Conservation (phyloP, 768 basidiomycete genomes). For the Psilocybe cubensis region DNA sequence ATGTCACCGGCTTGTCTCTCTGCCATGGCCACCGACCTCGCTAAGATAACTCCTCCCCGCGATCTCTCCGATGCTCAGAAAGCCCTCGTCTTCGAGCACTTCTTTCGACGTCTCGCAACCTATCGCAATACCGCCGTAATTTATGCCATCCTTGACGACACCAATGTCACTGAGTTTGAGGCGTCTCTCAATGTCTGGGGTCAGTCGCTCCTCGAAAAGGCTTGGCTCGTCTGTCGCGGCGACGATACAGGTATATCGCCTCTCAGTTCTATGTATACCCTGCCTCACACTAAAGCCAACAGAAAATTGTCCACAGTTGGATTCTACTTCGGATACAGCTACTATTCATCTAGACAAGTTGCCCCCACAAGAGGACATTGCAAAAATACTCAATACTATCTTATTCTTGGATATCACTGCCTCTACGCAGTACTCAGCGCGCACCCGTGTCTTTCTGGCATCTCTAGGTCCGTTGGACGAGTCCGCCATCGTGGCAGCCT, state of each 20-base stretch:
- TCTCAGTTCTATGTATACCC: neutral
- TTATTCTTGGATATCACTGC: slow-evolving; percentile 54
- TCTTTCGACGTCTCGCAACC: slow-evolving; percentile 46
- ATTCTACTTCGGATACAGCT: slow-evolving; percentile 49
- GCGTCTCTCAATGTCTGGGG: slow-evolving; percentile 47
- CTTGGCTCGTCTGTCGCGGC: slow-evolving; percentile 46
- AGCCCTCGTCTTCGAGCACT: slow-evolving; percentile 41
- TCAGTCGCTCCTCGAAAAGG: slow-evolving; percentile 41
- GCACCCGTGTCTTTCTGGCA: slow-evolving; percentile 49
- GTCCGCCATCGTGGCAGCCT: slow-evolving; percentile 42
- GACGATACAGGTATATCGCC: slow-evolving; percentile 14
- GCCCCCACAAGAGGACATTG: slow-evolving; percentile 38
- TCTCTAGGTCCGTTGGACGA: slow-evolving; percentile 47
- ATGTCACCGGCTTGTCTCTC: neutral
- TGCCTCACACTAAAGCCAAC: too few species aligned
- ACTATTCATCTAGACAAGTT: slow-evolving; percentile 38
- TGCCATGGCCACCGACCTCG: slow-evolving; percentile 21
- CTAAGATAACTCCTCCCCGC: slow-evolving; percentile 40
- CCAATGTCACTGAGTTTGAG: slow-evolving; percentile 28
- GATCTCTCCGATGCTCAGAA: slow-evolving; percentile 39
- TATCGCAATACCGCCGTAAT: slow-evolving; percentile 47
- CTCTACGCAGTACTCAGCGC: slow-evolving; percentile 52
- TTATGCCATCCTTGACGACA: slow-evolving; percentile 40
- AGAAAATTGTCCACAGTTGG: slow-evolving; percentile 47
- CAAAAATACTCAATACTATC: slow-evolving; percentile 50